These are phyloP conservation scores for Trichosanthes truncata DNA, from an alignment of 306 rosid species.

Conservation along the genomic window DNA sequence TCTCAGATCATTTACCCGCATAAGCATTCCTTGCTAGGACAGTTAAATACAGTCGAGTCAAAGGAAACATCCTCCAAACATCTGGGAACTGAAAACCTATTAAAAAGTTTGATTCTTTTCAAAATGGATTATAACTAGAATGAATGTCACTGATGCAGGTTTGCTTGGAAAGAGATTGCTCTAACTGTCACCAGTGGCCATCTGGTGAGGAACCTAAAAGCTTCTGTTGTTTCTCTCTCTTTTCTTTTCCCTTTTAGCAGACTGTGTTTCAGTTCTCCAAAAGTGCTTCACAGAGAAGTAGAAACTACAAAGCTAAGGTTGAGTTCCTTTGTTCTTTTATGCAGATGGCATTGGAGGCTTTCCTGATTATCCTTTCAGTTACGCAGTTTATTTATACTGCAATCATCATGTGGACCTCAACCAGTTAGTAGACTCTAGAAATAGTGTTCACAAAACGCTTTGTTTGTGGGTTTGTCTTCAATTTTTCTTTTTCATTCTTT, in stretches of 20 bases:
- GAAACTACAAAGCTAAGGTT: neutral
- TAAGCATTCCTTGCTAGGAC: neutral
- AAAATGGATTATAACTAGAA: neutral
- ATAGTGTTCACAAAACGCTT: neutral
- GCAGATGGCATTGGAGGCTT: conserved; percentile 90
- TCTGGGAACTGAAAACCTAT: neutral
- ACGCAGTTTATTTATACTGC: conserved; percentile 73
- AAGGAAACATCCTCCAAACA: neutral
- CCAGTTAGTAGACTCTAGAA: conserved; percentile 14
- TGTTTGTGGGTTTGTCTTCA: neutral
- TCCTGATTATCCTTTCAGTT: conserved; percentile 73
- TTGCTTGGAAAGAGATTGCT: conserved; percentile 83
- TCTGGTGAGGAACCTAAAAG: conserved; percentile 49
- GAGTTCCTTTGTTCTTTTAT: neutral
- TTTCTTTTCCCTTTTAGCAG: neutral
- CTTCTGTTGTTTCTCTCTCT: neutral
- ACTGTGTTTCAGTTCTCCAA: neutral
- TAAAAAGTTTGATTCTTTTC: neutral
- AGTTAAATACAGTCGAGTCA: neutral
- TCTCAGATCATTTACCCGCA: neutral
- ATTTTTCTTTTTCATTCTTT: neutral
- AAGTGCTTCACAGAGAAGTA: neutral
- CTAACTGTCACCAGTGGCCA: conserved; percentile 52
- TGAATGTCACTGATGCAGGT: conserved; percentile 21
- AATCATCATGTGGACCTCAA: conserved; percentile 39